These are phyloP conservation scores for Suillus decipiens DNA, from an alignment of 768 basidiomycete species.

Conservation along the genomic window DNA sequence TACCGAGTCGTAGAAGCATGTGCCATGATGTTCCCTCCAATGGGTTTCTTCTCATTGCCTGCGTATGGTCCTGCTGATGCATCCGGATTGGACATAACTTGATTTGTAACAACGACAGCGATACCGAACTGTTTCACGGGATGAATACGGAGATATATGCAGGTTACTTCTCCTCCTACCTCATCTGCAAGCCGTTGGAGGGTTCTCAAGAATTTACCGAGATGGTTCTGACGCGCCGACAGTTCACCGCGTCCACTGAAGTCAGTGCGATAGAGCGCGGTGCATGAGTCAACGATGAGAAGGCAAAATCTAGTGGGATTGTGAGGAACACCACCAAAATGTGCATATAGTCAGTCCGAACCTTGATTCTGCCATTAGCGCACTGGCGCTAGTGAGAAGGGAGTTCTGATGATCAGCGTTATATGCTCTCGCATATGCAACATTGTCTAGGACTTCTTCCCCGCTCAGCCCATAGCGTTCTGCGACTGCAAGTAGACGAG, in stretches of 20 bases:
- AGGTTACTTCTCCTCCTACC: constrained; percentile 46
- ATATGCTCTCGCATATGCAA: constrained; percentile 97
- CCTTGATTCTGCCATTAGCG: constrained; percentile 99
- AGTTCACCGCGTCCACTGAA: constrained; percentile 95
- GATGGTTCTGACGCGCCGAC: constrained; percentile 91
- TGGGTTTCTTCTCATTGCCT: constrained; percentile 95
- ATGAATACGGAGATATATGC: constrained; percentile 12
- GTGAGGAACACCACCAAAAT: constrained; percentile 3
- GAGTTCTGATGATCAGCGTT: constrained; percentile 97
- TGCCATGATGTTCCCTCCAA: constrained; percentile 98
- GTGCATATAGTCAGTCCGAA: constrained; percentile 36
- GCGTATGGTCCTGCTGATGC: constrained; percentile 87
- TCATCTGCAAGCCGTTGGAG: constrained; percentile 95
- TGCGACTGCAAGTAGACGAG: constrained; percentile 90
- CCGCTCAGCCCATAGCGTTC: constrained; percentile 96
- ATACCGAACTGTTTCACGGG: constrained; percentile 77
- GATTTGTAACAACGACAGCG: constrained; percentile 96
- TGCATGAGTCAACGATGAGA: constrained; percentile 95
- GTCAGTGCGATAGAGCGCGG: constrained; percentile 93
- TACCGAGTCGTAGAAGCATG: constrained; percentile 97
- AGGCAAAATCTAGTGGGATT: constrained; percentile 77
- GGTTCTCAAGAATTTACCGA: constrained; percentile 93
- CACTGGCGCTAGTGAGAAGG: constrained; percentile 87
- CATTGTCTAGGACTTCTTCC: constrained; percentile 97
- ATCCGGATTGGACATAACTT: constrained; percentile 99